These are phyloP conservation scores for Pyrenula massariospora DNA, from an alignment of 495 filamentous ascomycete species.

Conservation along the genomic window DNA sequence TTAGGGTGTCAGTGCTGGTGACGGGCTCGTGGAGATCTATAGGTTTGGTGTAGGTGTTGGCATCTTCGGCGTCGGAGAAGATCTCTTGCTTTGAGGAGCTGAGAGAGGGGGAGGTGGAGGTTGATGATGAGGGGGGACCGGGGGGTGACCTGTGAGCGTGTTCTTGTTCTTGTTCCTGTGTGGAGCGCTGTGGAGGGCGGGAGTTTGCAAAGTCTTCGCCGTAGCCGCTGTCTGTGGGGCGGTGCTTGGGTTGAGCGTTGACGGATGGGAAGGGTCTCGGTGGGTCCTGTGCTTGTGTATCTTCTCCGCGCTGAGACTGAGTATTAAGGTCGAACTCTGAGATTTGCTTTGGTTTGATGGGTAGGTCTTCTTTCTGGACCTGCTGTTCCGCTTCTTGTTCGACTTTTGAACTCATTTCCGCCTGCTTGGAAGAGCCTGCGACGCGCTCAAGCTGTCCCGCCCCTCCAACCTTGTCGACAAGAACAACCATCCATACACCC, in stretches of 20 bases:
- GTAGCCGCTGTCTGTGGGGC: neutral
- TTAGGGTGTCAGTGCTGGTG: neutral
- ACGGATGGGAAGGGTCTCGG: neutral
- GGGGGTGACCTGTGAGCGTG: neutral
- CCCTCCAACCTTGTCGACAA: constrained; percentile 35
- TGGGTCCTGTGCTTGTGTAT: neutral
- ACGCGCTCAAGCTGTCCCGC: neutral
- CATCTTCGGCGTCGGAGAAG: neutral
- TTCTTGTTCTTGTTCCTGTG: neutral
- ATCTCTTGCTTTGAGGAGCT: too few species aligned
- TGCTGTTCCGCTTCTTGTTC: neutral
- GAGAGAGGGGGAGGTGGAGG: neutral
- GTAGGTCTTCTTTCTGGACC: neutral
- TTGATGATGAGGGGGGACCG: neutral
- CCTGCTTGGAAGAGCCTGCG: neutral
- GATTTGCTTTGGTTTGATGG: neutral
- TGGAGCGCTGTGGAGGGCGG: neutral
- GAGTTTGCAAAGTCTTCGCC: neutral
- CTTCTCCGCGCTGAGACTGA: neutral
- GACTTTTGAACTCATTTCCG: neutral
- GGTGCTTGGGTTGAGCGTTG: neutral
- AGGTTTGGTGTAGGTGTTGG: neutral
- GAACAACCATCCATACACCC: constrained; percentile 53
- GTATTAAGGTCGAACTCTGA: neutral
- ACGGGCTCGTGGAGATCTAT: neutral